Evolutionary conservation across 208 protist genomes (phyloP).

Genomic region (Acanthamoeba sp.): DNA sequence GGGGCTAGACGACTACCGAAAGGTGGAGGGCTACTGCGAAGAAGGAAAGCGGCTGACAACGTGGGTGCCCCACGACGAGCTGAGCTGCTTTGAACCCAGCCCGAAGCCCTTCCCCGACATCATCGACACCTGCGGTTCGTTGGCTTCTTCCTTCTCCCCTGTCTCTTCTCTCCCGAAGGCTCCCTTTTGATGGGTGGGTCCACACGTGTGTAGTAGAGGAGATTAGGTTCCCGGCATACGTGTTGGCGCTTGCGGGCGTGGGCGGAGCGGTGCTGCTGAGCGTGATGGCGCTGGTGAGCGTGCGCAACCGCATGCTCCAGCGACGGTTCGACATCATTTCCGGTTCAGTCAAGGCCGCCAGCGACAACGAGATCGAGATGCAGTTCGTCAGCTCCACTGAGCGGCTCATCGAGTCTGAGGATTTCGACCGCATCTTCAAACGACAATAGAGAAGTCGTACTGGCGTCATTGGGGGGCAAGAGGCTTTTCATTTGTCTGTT

Average conservation of each 20-base stretch:
- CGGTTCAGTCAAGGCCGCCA: constrained; percentile 26
- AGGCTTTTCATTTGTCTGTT: background rate
- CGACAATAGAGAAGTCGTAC: too few relatives aligned
- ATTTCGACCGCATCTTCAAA: constrained; percentile 61
- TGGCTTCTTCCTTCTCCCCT: background rate
- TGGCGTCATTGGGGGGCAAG: too few relatives aligned
- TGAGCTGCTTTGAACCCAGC: background rate
- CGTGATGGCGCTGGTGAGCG: constrained; percentile 47
- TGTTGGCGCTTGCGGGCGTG: background rate
- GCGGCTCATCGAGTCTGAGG: background rate
- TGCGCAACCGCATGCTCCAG: constrained; percentile 61
- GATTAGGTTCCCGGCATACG: constrained; percentile 15
- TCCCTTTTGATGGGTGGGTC: too few relatives aligned
- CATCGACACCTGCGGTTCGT: constrained; percentile 2
- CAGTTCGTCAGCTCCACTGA: constrained; percentile 1
- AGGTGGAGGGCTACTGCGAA: constrained; percentile 63
- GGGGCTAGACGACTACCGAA: constrained; percentile 33
- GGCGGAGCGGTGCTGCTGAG: background rate
- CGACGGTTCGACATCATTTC: constrained; percentile 46
- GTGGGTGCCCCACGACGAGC: constrained; percentile 12
- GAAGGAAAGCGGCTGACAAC: constrained; percentile 5
- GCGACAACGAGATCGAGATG: constrained; percentile 51
- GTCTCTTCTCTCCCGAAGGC: too few relatives aligned
- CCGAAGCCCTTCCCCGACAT: constrained; percentile 8
- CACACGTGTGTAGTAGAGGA: constrained; percentile 13